phyloP scores from a whole-genome alignment of 768 basidiomycete genomes.

The Leccinum subgranulosum region DNA sequence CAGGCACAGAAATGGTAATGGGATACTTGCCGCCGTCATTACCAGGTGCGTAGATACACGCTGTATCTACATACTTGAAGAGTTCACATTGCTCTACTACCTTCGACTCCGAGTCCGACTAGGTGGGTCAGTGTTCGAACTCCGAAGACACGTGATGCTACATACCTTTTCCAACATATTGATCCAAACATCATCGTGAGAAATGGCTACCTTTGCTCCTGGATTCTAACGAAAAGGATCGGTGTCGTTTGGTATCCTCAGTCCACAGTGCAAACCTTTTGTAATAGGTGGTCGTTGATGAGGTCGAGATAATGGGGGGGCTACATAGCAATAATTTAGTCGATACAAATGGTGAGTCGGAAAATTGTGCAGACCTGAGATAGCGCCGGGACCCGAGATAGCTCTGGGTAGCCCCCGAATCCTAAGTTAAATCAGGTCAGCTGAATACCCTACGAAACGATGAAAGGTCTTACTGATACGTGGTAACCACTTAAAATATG shows the following conservation, averaged over 20 bases:
- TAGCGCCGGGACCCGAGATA: background rate
- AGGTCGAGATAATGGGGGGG: slow-evolving; percentile 6
- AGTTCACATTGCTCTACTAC: background rate
- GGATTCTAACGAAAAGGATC: background rate
- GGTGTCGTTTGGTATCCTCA: background rate
- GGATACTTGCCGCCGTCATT: background rate
- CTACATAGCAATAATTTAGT: background rate
- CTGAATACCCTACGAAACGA: background rate
- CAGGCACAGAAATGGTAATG: background rate
- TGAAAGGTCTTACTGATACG: background rate
- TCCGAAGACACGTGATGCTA: no score
- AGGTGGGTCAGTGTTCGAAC: background rate
- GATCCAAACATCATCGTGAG: slow-evolving; percentile 12
- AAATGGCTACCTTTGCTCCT: background rate
- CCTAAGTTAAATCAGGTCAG: background rate
- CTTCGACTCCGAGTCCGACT: background rate
- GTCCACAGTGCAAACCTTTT: background rate
- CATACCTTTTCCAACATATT: slow-evolving; percentile 3
- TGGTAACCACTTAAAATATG: background rate
- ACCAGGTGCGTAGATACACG: background rate
- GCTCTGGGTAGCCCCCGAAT: background rate
- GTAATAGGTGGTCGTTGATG: slow-evolving; percentile 8
- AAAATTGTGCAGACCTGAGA: background rate
- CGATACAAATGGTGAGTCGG: no score
- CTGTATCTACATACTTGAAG: background rate